A percentile compares a stretch with the other conserved stretches of the same genome.
Evolutionary conservation across 345 rosid genomes (phyloP).

Genomic region (Cardamine occulta): DNA sequence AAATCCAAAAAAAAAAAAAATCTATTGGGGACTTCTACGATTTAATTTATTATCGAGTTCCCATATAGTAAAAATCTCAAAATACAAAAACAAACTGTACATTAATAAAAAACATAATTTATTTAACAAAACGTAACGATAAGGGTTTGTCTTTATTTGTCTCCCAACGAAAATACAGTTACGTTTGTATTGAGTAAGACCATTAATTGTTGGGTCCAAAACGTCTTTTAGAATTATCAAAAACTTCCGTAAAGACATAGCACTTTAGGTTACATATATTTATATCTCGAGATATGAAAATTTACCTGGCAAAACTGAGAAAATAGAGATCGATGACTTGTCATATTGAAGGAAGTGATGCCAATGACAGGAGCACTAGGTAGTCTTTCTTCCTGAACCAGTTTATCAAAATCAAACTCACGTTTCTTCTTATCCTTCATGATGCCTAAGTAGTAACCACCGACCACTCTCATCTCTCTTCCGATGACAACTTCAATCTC

Average conservation of each 20-base stretch:
- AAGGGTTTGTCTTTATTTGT: background rate
- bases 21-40: background rate
- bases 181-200: background rate
- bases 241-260: background rate
- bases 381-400: slow-evolving; percentile 24
- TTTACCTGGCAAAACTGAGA: slow-evolving; percentile 59
- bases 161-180: background rate
- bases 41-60: background rate
- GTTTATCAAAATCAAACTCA: slow-evolving; percentile 27
- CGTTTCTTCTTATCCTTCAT: slow-evolving; percentile 47
- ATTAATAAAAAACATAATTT: background rate
- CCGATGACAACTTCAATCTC: slow-evolving; percentile 54
- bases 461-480: slow-evolving; percentile 52
- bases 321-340: slow-evolving; percentile 48
- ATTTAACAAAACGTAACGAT: background rate
- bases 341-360: slow-evolving; percentile 45
- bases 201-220: slow-evolving; percentile 5
- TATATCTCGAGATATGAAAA: background rate
- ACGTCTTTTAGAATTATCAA: background rate
- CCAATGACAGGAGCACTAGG: slow-evolving; percentile 47
- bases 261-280: background rate
- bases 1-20: background rate
- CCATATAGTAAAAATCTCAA: background rate
- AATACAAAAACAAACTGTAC: no score
- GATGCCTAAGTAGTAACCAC: slow-evolving; percentile 56